phyloP scores from a whole-genome alignment of 441 rosid genomes.

The Eruca vesicaria region DNA sequence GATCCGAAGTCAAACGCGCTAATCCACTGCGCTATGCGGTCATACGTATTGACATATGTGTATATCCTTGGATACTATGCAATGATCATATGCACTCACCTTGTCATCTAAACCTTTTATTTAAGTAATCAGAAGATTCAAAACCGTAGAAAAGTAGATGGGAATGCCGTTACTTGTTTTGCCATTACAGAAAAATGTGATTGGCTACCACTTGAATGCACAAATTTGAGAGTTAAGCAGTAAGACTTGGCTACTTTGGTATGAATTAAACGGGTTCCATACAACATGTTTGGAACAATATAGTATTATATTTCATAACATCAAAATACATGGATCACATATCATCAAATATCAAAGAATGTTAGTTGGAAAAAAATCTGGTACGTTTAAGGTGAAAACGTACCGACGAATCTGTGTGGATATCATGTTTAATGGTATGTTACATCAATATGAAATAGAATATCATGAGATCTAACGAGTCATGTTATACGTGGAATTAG shows the following conservation, averaged over 20 bases:
- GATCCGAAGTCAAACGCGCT: conserved; percentile 99
- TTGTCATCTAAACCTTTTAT: background rate
- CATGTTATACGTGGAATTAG: background rate
- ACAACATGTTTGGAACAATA: background rate
- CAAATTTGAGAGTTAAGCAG: background rate
- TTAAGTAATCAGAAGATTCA: background rate
- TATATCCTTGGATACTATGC: no score
- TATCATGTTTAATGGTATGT: background rate
- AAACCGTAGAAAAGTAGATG: background rate
- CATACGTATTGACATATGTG: no score
- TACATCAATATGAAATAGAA: background rate
- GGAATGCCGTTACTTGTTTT: background rate
- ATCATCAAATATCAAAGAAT: background rate
- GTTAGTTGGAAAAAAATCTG: background rate
- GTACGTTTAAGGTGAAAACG: background rate
- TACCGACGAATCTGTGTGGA: background rate
- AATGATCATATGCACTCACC: background rate
- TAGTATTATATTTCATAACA: no score
- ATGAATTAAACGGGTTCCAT: background rate
- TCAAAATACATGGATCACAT: background rate
- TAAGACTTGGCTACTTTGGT: background rate
- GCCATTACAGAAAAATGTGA: background rate
- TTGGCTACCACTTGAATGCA: background rate
- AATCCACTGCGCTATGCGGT: conserved; percentile 99
- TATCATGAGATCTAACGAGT: background rate